These are phyloP conservation scores for Rachicladosporium sp. DNA, from an alignment of 2,329 filamentous ascomycete species.

Conservation along the genomic window DNA sequence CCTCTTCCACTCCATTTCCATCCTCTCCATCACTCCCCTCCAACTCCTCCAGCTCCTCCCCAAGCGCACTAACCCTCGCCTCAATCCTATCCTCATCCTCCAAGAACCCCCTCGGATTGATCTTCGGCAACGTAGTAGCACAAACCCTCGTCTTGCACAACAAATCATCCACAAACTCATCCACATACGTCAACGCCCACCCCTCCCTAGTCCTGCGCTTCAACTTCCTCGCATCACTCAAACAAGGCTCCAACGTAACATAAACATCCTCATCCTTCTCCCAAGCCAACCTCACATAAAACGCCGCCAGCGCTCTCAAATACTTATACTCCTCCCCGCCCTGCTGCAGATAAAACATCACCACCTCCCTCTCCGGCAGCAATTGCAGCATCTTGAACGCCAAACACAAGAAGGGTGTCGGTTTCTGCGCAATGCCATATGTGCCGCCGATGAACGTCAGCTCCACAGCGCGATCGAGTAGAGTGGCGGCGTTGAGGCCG, in stretches of 20 bases:
- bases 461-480: conserved; percentile 82
- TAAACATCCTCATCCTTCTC: conserved; percentile 74
- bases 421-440: conserved; percentile 73
- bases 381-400: conserved; percentile 91
- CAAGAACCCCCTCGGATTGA: conserved; percentile 67
- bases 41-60: conserved; percentile 60
- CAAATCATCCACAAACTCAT: conserved; percentile 88
- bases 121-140: conserved; percentile 82
- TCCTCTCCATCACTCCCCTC: conserved; percentile 27
- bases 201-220: conserved; percentile 62
- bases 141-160: conserved; percentile 82
- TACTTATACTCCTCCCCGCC: conserved; percentile 54
- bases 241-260: conserved; percentile 62
- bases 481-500: conserved; percentile 66
- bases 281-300: conserved; percentile 86
- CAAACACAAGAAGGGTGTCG: conserved; percentile 84
- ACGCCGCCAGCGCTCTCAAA: conserved; percentile 74
- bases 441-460: conserved; percentile 79
- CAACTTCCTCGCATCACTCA: conserved; percentile 75
- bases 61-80: conserved; percentile 70
- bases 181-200: conserved; percentile 66
- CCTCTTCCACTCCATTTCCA: conserved; percentile 3
- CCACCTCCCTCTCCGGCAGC: conserved; percentile 63
- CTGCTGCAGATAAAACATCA: conserved; percentile 67
- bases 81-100: conserved; percentile 86